These are phyloP conservation scores for Middelhovenomyces tepae DNA, from an alignment of 805 yeast species.

Conservation along the genomic window DNA sequence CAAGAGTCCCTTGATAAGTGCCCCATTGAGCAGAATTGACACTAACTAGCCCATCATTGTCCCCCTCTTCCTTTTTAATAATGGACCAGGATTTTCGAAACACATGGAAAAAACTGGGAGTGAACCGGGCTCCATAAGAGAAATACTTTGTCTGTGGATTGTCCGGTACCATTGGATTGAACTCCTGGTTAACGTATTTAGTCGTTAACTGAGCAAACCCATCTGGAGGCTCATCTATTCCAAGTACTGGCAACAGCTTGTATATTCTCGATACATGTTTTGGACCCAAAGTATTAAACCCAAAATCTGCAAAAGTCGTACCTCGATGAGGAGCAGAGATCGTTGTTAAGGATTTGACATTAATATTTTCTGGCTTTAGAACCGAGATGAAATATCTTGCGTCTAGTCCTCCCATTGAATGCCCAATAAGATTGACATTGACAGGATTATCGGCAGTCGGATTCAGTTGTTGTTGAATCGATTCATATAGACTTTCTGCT, in stretches of 20 bases:
- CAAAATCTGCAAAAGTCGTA: constrained; percentile 69
- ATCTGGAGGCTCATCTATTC: constrained; percentile 21
- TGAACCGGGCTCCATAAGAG: constrained; percentile 73
- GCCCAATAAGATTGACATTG: constrained; percentile 70
- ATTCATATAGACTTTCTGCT: constrained; percentile 47
- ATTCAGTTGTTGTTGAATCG: constrained; percentile 28
- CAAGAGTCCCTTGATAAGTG: constrained; percentile 64
- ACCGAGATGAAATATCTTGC: constrained; percentile 64
- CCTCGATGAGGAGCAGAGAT: constrained; percentile 87
- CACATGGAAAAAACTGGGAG: constrained; percentile 52
- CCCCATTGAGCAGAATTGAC: constrained; percentile 80
- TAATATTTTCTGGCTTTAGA: constrained; percentile 31
- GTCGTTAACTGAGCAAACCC: constrained; percentile 64
- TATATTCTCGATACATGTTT: constrained; percentile 5
- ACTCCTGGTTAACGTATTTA: constrained; percentile 34
- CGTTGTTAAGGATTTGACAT: constrained; percentile 71
- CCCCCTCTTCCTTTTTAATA: constrained; percentile 42
- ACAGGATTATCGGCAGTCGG: constrained; percentile 1
- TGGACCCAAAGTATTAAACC: constrained; percentile 19
- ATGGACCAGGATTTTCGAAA: constrained; percentile 59
- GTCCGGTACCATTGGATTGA: constrained; percentile 46
- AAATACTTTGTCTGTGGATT: constrained; percentile 61
- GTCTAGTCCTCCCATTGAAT: constrained; percentile 93
- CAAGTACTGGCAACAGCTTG: constrained; percentile 14
- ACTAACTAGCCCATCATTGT: constrained; percentile 82